Percentiles rank a stretch among this genome's conserved stretches.
phyloP scores from a whole-genome alignment of 169 alveolate genomes.

The Plasmodium vinckei region DNA sequence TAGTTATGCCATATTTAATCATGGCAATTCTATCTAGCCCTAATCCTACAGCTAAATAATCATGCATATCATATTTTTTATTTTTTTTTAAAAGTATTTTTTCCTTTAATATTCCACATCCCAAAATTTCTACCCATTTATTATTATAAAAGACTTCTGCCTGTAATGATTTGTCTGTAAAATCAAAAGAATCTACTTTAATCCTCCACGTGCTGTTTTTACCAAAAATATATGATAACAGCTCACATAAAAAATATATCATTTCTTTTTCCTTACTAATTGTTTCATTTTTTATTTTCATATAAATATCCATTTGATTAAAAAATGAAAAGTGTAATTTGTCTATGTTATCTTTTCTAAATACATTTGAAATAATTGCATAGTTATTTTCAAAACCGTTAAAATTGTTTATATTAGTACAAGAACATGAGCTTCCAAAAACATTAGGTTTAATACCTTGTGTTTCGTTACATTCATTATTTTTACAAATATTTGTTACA shows the following conservation, averaged over 20 bases:
- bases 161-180: slow-evolving; percentile 53
- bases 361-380: slow-evolving; percentile 38
- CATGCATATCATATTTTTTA: slow-evolving; percentile 54
- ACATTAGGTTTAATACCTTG: not conserved
- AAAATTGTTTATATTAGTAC: not conserved
- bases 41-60: slow-evolving; percentile 70
- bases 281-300: slow-evolving; percentile 63
- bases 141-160: slow-evolving; percentile 69
- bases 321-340: slow-evolving; percentile 70
- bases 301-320: slow-evolving; percentile 68
- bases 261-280: slow-evolving; percentile 31
- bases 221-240: slow-evolving; percentile 19
- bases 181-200: slow-evolving; percentile 60
- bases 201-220: slow-evolving; percentile 50
- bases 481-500: not conserved
- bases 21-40: slow-evolving; percentile 73
- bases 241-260: slow-evolving; percentile 27
- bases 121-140: slow-evolving; percentile 74
- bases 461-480: not conserved
- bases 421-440: too few species aligned
- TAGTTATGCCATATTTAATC: slow-evolving; percentile 32
- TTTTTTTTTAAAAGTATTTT: slow-evolving; percentile 52
- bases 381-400: not conserved
- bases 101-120: slow-evolving; percentile 72
- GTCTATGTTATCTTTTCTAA: slow-evolving; percentile 71